These are phyloP conservation scores for Dothideomycetes sp. DNA, from an alignment of 2,329 filamentous ascomycete genomes.

Conservation along the genomic window DNA sequence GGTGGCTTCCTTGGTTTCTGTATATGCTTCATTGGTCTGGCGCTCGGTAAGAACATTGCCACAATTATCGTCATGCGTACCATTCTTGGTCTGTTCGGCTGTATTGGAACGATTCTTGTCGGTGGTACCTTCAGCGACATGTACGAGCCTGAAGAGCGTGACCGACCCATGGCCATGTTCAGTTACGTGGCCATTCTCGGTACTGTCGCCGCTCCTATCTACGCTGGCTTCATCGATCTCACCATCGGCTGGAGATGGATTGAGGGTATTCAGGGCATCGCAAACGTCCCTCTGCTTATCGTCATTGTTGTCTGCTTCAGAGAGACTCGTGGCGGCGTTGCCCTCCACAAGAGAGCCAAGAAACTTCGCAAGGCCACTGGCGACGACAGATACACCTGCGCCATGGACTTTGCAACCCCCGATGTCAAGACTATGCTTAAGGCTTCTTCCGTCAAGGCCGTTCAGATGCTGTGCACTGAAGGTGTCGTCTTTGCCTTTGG, in stretches of 20 bases:
- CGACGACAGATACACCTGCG: slow-evolving; percentile 38
- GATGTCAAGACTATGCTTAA: slow-evolving; percentile 35
- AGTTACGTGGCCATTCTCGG: slow-evolving; percentile 40
- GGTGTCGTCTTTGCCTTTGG: slow-evolving; percentile 40
- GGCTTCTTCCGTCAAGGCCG: slow-evolving; percentile 40
- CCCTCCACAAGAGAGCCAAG: slow-evolving; percentile 40
- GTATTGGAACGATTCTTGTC: slow-evolving; percentile 38
- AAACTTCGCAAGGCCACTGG: slow-evolving; percentile 35
- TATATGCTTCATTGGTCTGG: slow-evolving; percentile 37
- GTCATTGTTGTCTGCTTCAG: slow-evolving; percentile 32
- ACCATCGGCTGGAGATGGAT: slow-evolving; percentile 44
- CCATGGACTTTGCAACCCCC: slow-evolving; percentile 41
- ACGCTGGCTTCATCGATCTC: slow-evolving; percentile 43
- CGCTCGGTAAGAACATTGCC: slow-evolving; percentile 36
- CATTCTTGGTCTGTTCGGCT: slow-evolving; percentile 38
- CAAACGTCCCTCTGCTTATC: slow-evolving; percentile 38
- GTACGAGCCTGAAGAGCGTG: slow-evolving; percentile 35
- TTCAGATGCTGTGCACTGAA: slow-evolving; percentile 39
- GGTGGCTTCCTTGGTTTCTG: slow-evolving; percentile 36
- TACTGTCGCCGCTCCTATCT: slow-evolving; percentile 42
- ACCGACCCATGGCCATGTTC: slow-evolving; percentile 38
- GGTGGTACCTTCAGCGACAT: slow-evolving; percentile 41
- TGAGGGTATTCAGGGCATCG: slow-evolving; percentile 42
- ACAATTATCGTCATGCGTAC: slow-evolving; percentile 37
- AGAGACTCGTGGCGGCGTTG: slow-evolving; percentile 37